A percentile compares a stretch with the other conserved stretches of the same genome.
phyloP scores from a whole-genome alignment of 768 basidiomycete genomes.

The Serendipita indica region DNA sequence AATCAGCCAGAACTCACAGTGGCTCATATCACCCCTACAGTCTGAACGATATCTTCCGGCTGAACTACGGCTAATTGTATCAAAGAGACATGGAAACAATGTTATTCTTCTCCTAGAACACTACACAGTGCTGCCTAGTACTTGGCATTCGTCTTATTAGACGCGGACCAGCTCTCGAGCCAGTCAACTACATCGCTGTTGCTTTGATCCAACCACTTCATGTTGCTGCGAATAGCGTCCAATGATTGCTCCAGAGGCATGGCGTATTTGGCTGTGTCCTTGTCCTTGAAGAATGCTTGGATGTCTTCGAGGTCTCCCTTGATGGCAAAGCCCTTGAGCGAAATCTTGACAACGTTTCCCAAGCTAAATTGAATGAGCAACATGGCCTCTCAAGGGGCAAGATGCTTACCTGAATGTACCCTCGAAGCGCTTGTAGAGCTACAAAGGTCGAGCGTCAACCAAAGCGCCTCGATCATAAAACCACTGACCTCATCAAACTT shows the following conservation, averaged over 20 bases:
- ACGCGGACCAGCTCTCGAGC: background rate
- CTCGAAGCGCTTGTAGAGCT: conserved; percentile 56
- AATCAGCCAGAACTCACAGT: background rate
- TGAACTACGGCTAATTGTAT: conserved; percentile 44
- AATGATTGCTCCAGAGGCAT: conserved; percentile 49
- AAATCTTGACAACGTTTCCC: conserved; percentile 21
- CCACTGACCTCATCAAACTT: conserved; percentile 47
- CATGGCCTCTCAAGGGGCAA: background rate
- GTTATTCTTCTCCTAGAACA: background rate
- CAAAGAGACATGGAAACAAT: background rate
- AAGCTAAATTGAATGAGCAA: background rate
- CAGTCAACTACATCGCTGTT: conserved; percentile 8
- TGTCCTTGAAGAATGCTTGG: conserved; percentile 61
- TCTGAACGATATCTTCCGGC: conserved; percentile 83
- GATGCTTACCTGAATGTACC: conserved; percentile 33
- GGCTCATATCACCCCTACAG: conserved; percentile 25
- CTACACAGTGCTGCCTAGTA: too few relatives aligned
- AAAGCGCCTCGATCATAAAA: background rate
- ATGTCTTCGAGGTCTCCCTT: conserved; percentile 48
- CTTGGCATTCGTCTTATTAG: background rate
- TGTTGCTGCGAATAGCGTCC: conserved; percentile 48
- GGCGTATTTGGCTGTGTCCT: conserved; percentile 54
- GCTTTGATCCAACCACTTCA: conserved; percentile 29
- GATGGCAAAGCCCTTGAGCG: conserved; percentile 40
- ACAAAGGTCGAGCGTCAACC: conserved; percentile 9